Evolutionary conservation across 805 yeast species (phyloP), one percentile per base, ranked within the genome.

Genomic region (Hanseniaspora hatyaiensis): DNA sequence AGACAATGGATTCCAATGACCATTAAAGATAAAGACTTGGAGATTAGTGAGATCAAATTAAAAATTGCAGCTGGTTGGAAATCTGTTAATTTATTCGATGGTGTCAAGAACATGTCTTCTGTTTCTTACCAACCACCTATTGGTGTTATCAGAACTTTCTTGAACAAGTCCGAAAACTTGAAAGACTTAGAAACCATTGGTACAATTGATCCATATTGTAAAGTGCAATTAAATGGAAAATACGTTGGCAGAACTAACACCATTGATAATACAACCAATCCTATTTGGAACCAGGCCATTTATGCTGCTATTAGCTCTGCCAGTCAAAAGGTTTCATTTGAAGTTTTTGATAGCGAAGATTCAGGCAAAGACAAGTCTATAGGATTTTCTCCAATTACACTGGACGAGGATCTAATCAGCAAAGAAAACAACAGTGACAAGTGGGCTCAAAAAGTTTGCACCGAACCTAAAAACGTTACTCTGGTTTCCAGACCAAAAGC

Each of bases 71-170:
- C 92, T 24, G 65, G 68, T 46, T 92, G 96, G 96, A 86, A 81
- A 63, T 89, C 97, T 8, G 95, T 88, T 44, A 77, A 72, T 24
- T 65, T 89, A 57, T 71, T 65, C 51, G 76, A 78, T 45, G 82
- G 81, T 15, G 64, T 77, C 33, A 20, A 23, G 5, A n/a, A 15
- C 18, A 24, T 36, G 11, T 84, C 86, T 52, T 65, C 83, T 19
- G 77, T 80, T 55, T 92, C 89, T 44, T 89, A 87, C 66, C 77
- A 86, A n/a, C 86, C 86, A 50, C 98, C 98, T 42, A 80, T 89
- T 60, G 98, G 99, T 60, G 89, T 82, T 29, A 72, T 88, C 5
- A 78, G 96, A 59, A 70, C 92, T 24, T 69, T 73, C 51, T 63
- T 92, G 51, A 75, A 74, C 54, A 73, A 72, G 52, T 96, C 94